Conservation (phyloP, 2,329 filamentous ascomycete genomes). For the Dactylellina haptotyla region DNA sequence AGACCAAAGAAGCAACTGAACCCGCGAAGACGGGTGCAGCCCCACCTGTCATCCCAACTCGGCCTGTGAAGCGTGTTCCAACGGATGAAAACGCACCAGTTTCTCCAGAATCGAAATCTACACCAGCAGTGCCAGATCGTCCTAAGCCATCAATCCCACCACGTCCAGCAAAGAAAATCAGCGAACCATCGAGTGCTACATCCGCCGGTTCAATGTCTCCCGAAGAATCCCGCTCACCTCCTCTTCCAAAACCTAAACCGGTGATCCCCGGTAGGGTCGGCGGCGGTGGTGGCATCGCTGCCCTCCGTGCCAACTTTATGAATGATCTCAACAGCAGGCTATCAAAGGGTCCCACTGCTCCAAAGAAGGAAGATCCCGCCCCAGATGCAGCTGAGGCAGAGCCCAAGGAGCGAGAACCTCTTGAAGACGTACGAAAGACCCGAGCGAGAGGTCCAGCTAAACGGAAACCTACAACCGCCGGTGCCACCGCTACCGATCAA, state of each 20-base stretch:
- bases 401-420: slow-evolving; percentile 66
- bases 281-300: slow-evolving; percentile 89
- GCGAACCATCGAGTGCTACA: slow-evolving; percentile 65
- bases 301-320: slow-evolving; percentile 90
- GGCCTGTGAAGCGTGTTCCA: slow-evolving; percentile 22
- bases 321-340: slow-evolving; percentile 90
- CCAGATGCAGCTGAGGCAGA: slow-evolving; percentile 8
- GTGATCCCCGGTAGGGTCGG: slow-evolving; percentile 79
- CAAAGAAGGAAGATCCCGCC: slow-evolving; percentile 71
- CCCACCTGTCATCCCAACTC: slow-evolving; percentile 28
- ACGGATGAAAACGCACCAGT: slow-evolving; percentile 56
- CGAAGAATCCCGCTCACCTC: slow-evolving; percentile 33
- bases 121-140: slow-evolving; percentile 49
- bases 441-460: slow-evolving; percentile 87
- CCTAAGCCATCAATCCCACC: slow-evolving; percentile 59
- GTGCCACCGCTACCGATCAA: neutral
- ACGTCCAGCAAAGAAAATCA: slow-evolving; percentile 61
- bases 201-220: slow-evolving; percentile 59
- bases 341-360: slow-evolving; percentile 76
- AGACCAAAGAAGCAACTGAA: slow-evolving; percentile 20
- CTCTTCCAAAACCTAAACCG: slow-evolving; percentile 76
- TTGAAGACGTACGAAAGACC: slow-evolving; percentile 88
- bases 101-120: slow-evolving; percentile 43
- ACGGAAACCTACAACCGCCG: slow-evolving; percentile 66
- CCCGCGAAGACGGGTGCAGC: neutral